Evolutionary conservation across 2,329 filamentous ascomycete genomes (phyloP).

Genomic region (Colletotrichum nymphaeae): DNA sequence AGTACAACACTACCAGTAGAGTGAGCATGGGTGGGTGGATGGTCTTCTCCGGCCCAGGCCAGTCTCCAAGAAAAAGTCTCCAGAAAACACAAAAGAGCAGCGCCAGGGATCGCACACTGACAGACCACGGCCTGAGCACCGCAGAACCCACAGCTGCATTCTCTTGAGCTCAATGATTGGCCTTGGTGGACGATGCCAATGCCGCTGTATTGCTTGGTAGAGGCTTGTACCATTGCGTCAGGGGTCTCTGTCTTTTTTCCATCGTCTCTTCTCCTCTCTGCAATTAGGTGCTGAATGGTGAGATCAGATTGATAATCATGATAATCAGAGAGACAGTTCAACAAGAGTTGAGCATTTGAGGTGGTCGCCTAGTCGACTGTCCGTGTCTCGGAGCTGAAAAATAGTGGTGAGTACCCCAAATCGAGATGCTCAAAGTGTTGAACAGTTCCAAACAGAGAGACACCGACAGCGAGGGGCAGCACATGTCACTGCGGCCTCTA

Average conservation of each 20-base stretch:
- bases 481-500: not conserved
- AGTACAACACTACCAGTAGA: too few species aligned
- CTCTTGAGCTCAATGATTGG: conserved; percentile 3
- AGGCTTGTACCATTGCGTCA: conserved; percentile 19
- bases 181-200: not conserved
- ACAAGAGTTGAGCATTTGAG: not conserved
- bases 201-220: conserved; percentile 15
- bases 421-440: not conserved
- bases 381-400: not conserved
- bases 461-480: not conserved
- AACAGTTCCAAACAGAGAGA: not conserved
- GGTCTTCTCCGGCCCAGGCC: not conserved
- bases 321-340: too few species aligned
- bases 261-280: not conserved
- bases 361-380: not conserved
- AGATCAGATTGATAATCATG: not conserved
- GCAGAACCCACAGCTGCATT: not conserved
- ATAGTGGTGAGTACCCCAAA: not conserved
- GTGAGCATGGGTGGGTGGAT: too few species aligned
- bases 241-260: not conserved
- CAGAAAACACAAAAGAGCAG: not conserved
- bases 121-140: not conserved
- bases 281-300: too few species aligned
- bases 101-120: not conserved
- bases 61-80: conserved; percentile 12